Percentiles rank a stretch among this genome's conserved stretches.
phyloP scores from a whole-genome alignment of 352 stramenopile genomes.

The Achlya hypogyna region DNA sequence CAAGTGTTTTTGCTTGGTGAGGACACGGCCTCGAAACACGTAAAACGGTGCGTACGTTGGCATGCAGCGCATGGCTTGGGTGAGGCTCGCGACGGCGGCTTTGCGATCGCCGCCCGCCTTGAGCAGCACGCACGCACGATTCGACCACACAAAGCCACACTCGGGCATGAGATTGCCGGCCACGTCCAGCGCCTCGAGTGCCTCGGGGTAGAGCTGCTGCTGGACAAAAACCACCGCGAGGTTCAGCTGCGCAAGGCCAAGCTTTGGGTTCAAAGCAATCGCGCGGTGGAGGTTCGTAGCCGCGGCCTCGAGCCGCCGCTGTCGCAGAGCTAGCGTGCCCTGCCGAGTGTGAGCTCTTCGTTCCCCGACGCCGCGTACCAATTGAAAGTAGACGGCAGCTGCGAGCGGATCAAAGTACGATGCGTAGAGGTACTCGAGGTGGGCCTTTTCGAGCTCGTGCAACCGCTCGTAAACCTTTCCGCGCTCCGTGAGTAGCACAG shows the following conservation, averaged over 20 bases:
- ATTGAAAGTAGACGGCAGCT: slow-evolving; percentile 38
- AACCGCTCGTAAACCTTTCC: slow-evolving; percentile 55
- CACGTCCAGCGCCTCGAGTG: slow-evolving; percentile 40
- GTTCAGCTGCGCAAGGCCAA: slow-evolving; percentile 54
- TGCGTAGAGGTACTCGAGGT: slow-evolving; percentile 48
- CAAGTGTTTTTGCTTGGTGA: slow-evolving; percentile 59
- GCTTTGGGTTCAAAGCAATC: slow-evolving; percentile 37
- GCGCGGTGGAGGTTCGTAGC: slow-evolving; percentile 30
- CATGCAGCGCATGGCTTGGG: slow-evolving; percentile 55
- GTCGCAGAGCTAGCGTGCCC: slow-evolving; percentile 42
- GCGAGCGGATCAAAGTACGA: slow-evolving; percentile 61
- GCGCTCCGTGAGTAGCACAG: slow-evolving; percentile 63
- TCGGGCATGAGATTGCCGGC: slow-evolving; percentile 39
- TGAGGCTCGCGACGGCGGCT: slow-evolving; percentile 42
- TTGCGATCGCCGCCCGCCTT: slow-evolving; percentile 28
- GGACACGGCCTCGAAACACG: slow-evolving; percentile 49
- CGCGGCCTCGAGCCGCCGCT: slow-evolving; percentile 33
- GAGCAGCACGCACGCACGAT: slow-evolving; percentile 47
- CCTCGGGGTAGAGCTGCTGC: slow-evolving; percentile 24
- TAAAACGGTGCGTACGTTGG: slow-evolving; percentile 66
- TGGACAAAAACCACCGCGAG: slow-evolving; percentile 40
- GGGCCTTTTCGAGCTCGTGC: slow-evolving; percentile 34
- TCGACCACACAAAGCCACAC: slow-evolving; percentile 60
- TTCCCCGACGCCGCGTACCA: slow-evolving; percentile 20
- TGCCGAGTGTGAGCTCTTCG: not conserved